phyloP scores from a whole-genome alignment of 257 asterid species.

The Solanum paucissectum region DNA sequence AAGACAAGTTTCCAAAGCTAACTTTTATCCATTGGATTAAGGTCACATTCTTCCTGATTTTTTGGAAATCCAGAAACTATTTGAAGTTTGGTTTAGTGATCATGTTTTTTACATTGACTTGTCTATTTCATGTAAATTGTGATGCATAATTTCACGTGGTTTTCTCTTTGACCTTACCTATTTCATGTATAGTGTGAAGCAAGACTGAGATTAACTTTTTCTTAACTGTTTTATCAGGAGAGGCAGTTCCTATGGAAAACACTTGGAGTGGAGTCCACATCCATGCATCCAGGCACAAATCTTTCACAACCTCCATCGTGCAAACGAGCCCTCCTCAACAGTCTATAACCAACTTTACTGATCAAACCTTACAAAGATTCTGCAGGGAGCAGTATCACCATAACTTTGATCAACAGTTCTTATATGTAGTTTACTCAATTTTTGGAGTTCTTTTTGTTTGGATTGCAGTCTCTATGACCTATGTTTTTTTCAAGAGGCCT shows the following conservation, averaged over 20 bases:
- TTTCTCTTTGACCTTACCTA: background rate
- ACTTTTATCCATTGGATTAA: background rate
- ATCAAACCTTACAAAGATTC: constrained; percentile 9
- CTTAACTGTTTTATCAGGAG: constrained; percentile 56
- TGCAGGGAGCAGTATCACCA: constrained; percentile 25
- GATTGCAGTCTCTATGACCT: constrained; percentile 62
- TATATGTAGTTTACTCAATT: constrained; percentile 23
- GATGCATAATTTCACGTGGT: background rate
- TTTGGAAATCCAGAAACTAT: background rate
- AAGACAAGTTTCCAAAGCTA: background rate
- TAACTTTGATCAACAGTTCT: constrained; percentile 21
- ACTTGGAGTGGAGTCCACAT: constrained; percentile 74
- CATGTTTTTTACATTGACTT: background rate
- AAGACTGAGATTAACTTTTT: background rate
- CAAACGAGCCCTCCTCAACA: constrained; percentile 97
- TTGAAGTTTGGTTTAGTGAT: background rate
- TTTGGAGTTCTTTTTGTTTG: constrained; percentile 35
- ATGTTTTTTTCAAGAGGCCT: constrained; percentile 58
- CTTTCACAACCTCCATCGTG: constrained; percentile 75
- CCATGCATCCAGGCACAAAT: constrained; percentile 32
- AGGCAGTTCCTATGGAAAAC: constrained; percentile 83
- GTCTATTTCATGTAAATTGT: background rate
- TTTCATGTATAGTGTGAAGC: background rate
- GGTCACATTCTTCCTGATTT: background rate
- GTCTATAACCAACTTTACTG: constrained; percentile 48